phyloP scores from a whole-genome alignment of 2,329 filamentous ascomycete genomes.

The Mollisia scopiformis region DNA sequence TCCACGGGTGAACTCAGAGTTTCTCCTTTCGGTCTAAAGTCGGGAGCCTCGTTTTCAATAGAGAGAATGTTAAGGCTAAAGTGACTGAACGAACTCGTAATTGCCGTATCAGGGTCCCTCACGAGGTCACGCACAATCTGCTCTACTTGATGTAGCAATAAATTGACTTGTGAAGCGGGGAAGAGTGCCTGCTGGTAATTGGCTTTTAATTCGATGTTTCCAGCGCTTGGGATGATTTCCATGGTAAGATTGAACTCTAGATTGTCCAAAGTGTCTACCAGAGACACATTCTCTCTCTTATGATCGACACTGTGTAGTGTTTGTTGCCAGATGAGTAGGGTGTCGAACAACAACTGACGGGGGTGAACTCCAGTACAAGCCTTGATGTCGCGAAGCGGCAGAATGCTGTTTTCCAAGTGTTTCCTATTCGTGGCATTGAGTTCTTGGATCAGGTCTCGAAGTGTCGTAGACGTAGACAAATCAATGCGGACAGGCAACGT shows the following conservation, averaged over 20 bases:
- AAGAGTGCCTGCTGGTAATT: conserved; percentile 59
- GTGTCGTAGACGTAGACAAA: conserved; percentile 51
- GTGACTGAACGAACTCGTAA: conserved; percentile 17
- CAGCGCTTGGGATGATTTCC: conserved; percentile 69
- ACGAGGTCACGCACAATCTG: conserved; percentile 48
- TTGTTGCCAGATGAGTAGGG: conserved; percentile 85
- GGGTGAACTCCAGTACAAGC: conserved; percentile 57
- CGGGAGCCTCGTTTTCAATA: conserved; percentile 31
- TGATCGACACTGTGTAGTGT: conserved; percentile 51
- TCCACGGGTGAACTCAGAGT: conserved; percentile 35
- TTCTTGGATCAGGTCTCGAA: conserved; percentile 62
- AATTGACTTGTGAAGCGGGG: conserved; percentile 54
- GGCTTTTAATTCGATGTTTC: conserved; percentile 51
- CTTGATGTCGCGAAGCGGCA: conserved; percentile 73
- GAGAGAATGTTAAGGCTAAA: conserved; percentile 28
- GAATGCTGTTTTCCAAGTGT: conserved; percentile 62
- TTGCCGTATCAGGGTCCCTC: conserved; percentile 3
- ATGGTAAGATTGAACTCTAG: conserved; percentile 77
- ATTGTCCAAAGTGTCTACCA: conserved; percentile 67
- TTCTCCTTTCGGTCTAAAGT: conserved; percentile 11
- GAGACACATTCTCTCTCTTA: conserved; percentile 45
- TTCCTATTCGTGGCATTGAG: conserved; percentile 69
- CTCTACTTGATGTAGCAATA: conserved; percentile 65
- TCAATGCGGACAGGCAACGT: conserved; percentile 75
- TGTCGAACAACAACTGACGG: conserved; percentile 69